These are phyloP conservation scores for Chlorencoelia australis DNA, from an alignment of 2,329 filamentous ascomycete genomes.

Conservation along the genomic window DNA sequence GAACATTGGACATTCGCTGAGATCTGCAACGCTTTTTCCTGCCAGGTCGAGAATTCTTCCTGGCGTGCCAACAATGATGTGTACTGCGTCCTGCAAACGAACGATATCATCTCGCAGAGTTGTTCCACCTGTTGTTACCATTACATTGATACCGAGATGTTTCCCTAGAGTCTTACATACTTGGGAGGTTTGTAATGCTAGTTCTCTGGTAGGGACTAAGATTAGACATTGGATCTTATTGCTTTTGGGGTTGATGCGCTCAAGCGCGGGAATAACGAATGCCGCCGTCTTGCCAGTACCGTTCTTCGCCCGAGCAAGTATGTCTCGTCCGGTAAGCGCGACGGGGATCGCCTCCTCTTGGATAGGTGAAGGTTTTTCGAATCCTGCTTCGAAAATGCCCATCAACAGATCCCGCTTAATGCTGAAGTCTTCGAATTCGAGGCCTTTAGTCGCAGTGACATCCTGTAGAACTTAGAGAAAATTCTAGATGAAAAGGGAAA, in stretches of 20 bases:
- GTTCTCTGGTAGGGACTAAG: constrained; percentile 89
- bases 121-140: constrained; percentile 97
- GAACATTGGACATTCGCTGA: constrained; percentile 93
- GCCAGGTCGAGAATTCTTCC: constrained; percentile 93
- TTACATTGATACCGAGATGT: constrained; percentile 93
- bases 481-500: background rate
- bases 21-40: constrained; percentile 90
- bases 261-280: constrained; percentile 89
- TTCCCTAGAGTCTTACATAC: constrained; percentile 98
- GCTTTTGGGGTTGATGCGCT: constrained; percentile 94
- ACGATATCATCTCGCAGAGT: constrained; percentile 94
- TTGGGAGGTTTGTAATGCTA: constrained; percentile 96
- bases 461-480: constrained; percentile 46
- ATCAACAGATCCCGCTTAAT: constrained; percentile 93
- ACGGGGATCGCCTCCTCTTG: constrained; percentile 99
- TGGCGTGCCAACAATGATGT: constrained; percentile 95
- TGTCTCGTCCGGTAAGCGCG: constrained; percentile 86
- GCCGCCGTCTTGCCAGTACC: constrained; percentile 97
- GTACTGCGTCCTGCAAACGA: constrained; percentile 84
- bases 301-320: constrained; percentile 94
- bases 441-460: constrained; percentile 94
- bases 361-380: constrained; percentile 96
- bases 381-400: constrained; percentile 98
- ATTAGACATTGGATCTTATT: constrained; percentile 95
- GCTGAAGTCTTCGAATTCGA: constrained; percentile 96